Conservation (phyloP, 345 rosid species). For the Populus euphratica region DNA sequence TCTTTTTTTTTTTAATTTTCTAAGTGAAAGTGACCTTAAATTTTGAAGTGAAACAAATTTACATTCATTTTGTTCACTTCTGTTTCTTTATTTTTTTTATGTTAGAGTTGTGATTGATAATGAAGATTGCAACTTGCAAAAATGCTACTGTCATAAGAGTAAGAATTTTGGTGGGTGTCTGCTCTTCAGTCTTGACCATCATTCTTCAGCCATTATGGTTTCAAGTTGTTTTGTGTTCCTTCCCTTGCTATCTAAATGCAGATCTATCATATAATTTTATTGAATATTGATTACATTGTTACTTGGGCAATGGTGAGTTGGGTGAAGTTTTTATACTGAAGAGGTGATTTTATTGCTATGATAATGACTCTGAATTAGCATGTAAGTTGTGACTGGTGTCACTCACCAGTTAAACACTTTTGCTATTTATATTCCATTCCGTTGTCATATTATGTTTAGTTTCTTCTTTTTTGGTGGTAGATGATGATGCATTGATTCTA, state of each 20-base stretch:
- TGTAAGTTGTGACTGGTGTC: too few species aligned
- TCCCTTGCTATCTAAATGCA: background rate
- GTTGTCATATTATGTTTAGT: too few species aligned
- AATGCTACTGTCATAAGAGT: constrained; percentile 86
- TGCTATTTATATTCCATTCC: too few species aligned
- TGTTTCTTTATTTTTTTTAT: background rate
- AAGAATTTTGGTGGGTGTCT: constrained; percentile 8
- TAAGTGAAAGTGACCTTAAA: background rate
- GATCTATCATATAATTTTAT: background rate
- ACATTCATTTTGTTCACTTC: background rate
- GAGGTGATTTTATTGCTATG: too few species aligned
- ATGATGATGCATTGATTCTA: too few species aligned
- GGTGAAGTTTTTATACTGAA: background rate
- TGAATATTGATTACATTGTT: background rate
- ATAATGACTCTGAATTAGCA: too few species aligned
- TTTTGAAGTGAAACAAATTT: constrained; percentile 4
- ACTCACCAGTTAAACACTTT: too few species aligned
- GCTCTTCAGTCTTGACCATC: background rate
- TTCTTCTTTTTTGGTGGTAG: too few species aligned
- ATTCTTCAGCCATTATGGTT: background rate
- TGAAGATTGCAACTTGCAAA: constrained; percentile 81
- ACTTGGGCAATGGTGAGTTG: background rate
- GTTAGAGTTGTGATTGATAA: constrained; percentile 94
- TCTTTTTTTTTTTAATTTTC: constrained; percentile 13
- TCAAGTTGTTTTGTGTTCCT: background rate